phyloP scores from a whole-genome alignment of 1,284 basidiomycete genomes.

The Trametes versicolor region DNA sequence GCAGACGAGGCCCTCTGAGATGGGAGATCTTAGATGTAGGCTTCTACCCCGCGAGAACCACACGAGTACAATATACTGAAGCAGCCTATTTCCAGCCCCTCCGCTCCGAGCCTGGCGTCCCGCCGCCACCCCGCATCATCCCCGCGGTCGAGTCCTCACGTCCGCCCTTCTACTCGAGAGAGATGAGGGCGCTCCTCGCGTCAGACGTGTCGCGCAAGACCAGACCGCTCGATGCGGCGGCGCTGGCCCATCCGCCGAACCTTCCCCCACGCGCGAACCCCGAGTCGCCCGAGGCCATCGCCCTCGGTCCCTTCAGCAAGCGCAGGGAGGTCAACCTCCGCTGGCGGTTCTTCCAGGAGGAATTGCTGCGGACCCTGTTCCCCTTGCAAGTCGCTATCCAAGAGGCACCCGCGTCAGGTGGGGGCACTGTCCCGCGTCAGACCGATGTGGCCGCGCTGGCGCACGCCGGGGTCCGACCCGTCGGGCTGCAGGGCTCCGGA shows the following conservation, averaged over 20 bases:
- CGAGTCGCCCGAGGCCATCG: slow-evolving; percentile 62
- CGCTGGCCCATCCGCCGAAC: slow-evolving; percentile 60
- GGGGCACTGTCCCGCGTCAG: slow-evolving; percentile 1
- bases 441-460: slow-evolving; percentile 32
- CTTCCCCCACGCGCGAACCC: slow-evolving; percentile 67
- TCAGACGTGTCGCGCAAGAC: slow-evolving; percentile 56
- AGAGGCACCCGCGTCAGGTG: slow-evolving; percentile 20
- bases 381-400: slow-evolving; percentile 60
- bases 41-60: slow-evolving; percentile 7
- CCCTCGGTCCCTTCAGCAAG: slow-evolving; percentile 74
- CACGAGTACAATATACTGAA: slow-evolving; percentile 11
- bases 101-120: slow-evolving; percentile 53
- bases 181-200: slow-evolving; percentile 67
- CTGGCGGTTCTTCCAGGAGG: slow-evolving; percentile 68
- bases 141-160: slow-evolving; percentile 60
- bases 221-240: slow-evolving; percentile 51
- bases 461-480: slow-evolving; percentile 43
- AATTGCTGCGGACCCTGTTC: slow-evolving; percentile 64
- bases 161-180: slow-evolving; percentile 70
- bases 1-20: slow-evolving; percentile 73
- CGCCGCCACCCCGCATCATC: slow-evolving; percentile 58
- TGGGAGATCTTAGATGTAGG: slow-evolving; percentile 71
- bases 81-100: slow-evolving; percentile 55
- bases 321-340: slow-evolving; percentile 77
- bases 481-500: slow-evolving; percentile 56